phyloP scores from a whole-genome alignment of 164 flowering plant genomes.

The Sedum album region DNA sequence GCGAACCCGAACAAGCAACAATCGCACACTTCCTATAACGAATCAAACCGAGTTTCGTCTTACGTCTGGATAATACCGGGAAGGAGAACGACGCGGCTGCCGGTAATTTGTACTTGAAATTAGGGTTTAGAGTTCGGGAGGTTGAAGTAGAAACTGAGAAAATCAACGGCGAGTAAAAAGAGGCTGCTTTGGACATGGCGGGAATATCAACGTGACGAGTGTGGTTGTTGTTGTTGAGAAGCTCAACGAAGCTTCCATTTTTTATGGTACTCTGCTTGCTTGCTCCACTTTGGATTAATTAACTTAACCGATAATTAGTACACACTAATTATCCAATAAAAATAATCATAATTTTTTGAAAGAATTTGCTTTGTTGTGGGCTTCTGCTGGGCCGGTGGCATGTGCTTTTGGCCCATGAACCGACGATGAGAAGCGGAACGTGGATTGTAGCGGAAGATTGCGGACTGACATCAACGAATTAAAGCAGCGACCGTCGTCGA shows the following conservation, averaged over 20 bases:
- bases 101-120: background rate
- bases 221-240: background rate
- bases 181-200: constrained; percentile 4
- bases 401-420: too few relatives aligned
- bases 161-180: background rate
- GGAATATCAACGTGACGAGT: background rate
- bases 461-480: too few relatives aligned
- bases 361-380: too few relatives aligned
- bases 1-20: background rate
- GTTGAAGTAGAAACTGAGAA: background rate
- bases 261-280: background rate
- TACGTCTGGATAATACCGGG: background rate
- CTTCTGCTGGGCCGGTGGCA: too few relatives aligned
- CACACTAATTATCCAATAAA: too few relatives aligned
- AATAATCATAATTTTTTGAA: too few relatives aligned
- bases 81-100: background rate
- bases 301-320: too few relatives aligned
- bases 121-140: background rate
- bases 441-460: too few relatives aligned
- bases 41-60: background rate
- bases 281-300: too few relatives aligned
- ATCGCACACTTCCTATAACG: background rate
- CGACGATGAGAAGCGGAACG: too few relatives aligned
- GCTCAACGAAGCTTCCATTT: background rate
- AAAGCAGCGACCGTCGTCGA: too few relatives aligned